Percentiles rank a stretch among this genome's conserved stretches.
Conservation (phyloP, 176 grass and related monocot genomes). For the Oryza officinalis region DNA sequence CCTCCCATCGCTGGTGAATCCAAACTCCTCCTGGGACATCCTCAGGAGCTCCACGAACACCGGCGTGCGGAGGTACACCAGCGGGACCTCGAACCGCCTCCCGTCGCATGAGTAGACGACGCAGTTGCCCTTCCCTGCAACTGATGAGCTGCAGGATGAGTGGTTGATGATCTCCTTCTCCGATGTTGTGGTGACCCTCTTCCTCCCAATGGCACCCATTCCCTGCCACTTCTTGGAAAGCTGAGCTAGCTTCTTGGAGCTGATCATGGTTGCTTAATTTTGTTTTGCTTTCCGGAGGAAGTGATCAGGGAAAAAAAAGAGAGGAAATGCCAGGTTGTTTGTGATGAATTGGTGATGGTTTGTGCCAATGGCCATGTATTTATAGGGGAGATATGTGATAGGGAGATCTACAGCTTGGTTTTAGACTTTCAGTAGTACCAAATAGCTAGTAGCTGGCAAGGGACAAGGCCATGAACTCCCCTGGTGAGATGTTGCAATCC, state of each 20-base stretch:
- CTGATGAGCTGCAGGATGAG: constrained; percentile 20
- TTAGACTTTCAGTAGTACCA: background rate
- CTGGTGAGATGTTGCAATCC: constrained; percentile 41
- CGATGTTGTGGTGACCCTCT: constrained; percentile 31
- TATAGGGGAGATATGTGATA: constrained; percentile 28
- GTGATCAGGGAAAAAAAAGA: constrained; percentile 2
- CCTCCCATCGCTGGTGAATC: constrained; percentile 42
- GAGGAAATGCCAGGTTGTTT: background rate
- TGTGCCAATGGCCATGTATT: constrained; percentile 27
- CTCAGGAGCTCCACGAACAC: constrained; percentile 60
- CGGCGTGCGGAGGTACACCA: constrained; percentile 44
- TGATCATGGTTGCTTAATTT: constrained; percentile 39
- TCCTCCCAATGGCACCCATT: constrained; percentile 55
- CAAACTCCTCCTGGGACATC: constrained; percentile 62
- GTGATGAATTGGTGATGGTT: constrained; percentile 24
- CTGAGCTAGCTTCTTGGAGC: constrained; percentile 59
- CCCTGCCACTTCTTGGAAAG: constrained; percentile 74
- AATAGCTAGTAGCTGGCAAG: constrained; percentile 34
- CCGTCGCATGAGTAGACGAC: constrained; percentile 43
- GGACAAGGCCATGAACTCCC: constrained; percentile 26
- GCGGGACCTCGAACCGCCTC: constrained; percentile 61
- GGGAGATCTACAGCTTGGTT: constrained; percentile 15
- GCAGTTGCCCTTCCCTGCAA: constrained; percentile 62
- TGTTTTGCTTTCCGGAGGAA: constrained; percentile 11
- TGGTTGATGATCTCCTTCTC: constrained; percentile 30